phyloP scores from a whole-genome alignment of 768 basidiomycete species.

The Mycena rosella region DNA sequence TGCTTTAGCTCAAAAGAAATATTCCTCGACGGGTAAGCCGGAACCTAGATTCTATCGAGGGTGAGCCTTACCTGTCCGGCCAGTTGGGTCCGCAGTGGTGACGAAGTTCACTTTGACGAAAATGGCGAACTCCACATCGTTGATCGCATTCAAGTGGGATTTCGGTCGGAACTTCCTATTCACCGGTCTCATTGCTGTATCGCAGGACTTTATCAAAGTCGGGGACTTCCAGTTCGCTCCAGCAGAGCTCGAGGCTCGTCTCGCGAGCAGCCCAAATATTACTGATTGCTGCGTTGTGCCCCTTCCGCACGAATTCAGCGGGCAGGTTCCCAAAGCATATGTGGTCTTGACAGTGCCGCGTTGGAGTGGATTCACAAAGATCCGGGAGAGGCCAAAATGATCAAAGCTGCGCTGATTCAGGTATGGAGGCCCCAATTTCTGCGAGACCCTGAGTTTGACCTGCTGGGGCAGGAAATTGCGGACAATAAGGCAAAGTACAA shows the following conservation, averaged over 20 bases:
- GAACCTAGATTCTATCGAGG: conserved; percentile 40
- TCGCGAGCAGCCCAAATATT: background rate
- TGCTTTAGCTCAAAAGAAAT: conserved; percentile 19
- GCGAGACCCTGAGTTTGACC: too few species aligned
- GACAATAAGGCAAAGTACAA: conserved; percentile 7
- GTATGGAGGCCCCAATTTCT: too few species aligned
- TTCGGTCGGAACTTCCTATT: background rate
- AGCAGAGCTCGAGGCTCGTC: conserved; percentile 1
- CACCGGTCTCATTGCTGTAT: conserved; percentile 38
- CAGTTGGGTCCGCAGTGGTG: conserved; percentile 59
- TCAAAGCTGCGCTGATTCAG: background rate
- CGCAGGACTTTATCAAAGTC: conserved; percentile 60
- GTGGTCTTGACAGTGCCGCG: background rate
- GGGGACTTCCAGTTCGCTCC: conserved; percentile 17
- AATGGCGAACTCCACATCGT: conserved; percentile 62
- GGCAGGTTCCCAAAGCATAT: conserved; percentile 1
- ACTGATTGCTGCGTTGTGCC: conserved; percentile 3
- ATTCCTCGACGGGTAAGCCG: conserved; percentile 58
- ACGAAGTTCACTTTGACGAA: conserved; percentile 60
- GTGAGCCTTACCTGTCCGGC: conserved; percentile 47
- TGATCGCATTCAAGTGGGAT: conserved; percentile 62
- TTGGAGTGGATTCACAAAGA: background rate
- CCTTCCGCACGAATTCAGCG: background rate
- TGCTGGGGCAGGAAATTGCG: conserved; percentile 7
- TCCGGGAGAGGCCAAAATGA: background rate